Conservation (phyloP, 2,329 filamentous ascomycete genomes). For the Xenosphaeropsis pyriputrescens region DNA sequence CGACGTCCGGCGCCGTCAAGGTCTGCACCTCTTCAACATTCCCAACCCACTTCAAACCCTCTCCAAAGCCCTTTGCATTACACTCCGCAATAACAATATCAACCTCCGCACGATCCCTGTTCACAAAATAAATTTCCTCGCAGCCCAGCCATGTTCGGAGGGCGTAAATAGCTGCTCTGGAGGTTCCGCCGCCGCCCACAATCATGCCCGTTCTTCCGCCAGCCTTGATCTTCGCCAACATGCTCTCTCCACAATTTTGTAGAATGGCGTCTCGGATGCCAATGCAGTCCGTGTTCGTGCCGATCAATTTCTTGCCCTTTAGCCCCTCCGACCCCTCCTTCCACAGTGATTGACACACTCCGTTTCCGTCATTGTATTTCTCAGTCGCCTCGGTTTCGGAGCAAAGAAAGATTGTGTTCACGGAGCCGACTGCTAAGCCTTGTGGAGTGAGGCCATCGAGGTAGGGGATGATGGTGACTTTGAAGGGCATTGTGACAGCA, state of each 20-base stretch:
- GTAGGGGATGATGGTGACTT: slow-evolving; percentile 59
- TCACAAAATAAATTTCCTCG: slow-evolving; percentile 60
- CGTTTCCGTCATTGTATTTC: too few relatives aligned
- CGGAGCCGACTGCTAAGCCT: slow-evolving; percentile 58
- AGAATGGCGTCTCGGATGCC: slow-evolving; percentile 62
- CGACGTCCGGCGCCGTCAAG: slow-evolving; percentile 46
- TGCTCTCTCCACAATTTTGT: slow-evolving; percentile 31
- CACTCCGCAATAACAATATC: slow-evolving; percentile 52
- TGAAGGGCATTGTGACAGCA: slow-evolving; percentile 74
- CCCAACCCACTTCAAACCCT: slow-evolving; percentile 43
- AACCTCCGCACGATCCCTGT: slow-evolving; percentile 55
- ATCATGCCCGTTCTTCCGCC: slow-evolving; percentile 21
- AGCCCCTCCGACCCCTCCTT: slow-evolving; percentile 16
- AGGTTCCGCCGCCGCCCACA: slow-evolving; percentile 65
- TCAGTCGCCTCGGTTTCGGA: slow-evolving; percentile 17
- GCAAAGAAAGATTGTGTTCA: slow-evolving; percentile 64
- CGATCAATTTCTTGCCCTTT: slow-evolving; percentile 32
- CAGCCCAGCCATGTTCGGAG: slow-evolving; percentile 55
- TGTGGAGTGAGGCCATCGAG: slow-evolving; percentile 62
- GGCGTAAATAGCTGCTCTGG: slow-evolving; percentile 65
- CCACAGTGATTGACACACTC: slow-evolving; percentile 21
- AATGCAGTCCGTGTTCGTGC: slow-evolving; percentile 70
- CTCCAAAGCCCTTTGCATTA: slow-evolving; percentile 39
- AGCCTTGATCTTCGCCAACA: slow-evolving; percentile 31
- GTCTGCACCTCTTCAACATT: slow-evolving; percentile 42